These are phyloP conservation scores for Penicillium coprophilum DNA, from an alignment of 495 filamentous ascomycete genomes.

Conservation along the genomic window DNA sequence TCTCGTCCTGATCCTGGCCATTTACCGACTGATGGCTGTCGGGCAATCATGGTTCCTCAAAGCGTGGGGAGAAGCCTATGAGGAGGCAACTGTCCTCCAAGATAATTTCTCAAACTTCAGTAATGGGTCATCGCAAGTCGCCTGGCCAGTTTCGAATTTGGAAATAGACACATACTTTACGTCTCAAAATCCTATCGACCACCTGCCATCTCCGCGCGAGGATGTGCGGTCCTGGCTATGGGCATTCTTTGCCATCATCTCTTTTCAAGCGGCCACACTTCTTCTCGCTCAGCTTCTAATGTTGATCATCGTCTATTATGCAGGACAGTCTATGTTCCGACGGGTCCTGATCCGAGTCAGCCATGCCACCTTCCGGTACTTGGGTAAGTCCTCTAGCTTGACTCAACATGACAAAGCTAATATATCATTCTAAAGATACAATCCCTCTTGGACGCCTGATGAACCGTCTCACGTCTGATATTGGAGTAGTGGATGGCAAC, in stretches of 20 bases:
- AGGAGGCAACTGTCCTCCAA: slow-evolving; percentile 25
- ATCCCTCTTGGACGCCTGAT: slow-evolving; percentile 81
- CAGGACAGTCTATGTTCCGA: slow-evolving; percentile 69
- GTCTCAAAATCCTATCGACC: slow-evolving; percentile 46
- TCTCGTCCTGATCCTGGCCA: slow-evolving; percentile 55
- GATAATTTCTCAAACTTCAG: slow-evolving; percentile 7
- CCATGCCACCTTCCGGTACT: slow-evolving; percentile 80
- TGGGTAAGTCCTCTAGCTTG: slow-evolving; percentile 30
- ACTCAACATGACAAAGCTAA: background rate
- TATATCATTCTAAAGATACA: slow-evolving; percentile 49
- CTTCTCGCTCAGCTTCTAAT: slow-evolving; percentile 58
- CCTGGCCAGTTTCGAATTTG: slow-evolving; percentile 9
- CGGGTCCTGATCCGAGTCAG: slow-evolving; percentile 67
- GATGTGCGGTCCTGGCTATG: slow-evolving; percentile 73
- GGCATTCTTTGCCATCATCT: slow-evolving; percentile 61
- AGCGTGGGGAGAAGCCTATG: slow-evolving; percentile 78
- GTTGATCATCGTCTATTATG: slow-evolving; percentile 68
- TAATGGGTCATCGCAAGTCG: background rate
- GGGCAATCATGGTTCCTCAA: slow-evolving; percentile 79
- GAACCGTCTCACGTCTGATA: slow-evolving; percentile 85
- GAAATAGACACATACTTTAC: slow-evolving; percentile 24
- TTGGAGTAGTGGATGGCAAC: slow-evolving; percentile 77
- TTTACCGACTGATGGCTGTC: slow-evolving; percentile 60
- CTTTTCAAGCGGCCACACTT: slow-evolving; percentile 55
- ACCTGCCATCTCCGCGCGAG: slow-evolving; percentile 62